These are phyloP conservation scores for Ganoderma meredithae DNA, from an alignment of 1,284 basidiomycete genomes.

Conservation along the genomic window DNA sequence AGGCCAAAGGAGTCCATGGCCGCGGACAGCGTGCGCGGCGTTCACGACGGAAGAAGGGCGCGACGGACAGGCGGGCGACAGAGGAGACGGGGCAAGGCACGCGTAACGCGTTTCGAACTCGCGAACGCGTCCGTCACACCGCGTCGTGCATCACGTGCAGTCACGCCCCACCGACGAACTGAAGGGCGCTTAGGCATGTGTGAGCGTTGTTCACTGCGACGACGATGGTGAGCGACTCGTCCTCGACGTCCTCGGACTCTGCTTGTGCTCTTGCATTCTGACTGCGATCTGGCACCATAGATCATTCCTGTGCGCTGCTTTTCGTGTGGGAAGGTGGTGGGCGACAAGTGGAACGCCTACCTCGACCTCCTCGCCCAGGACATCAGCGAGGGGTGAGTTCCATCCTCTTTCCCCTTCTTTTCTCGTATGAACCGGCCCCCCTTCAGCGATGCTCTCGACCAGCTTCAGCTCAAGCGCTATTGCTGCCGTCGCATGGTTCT, in stretches of 20 bases:
- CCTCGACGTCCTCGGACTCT: background rate
- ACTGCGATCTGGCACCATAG: constrained; percentile 45
- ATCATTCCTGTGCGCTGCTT: constrained; percentile 91
- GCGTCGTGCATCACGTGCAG: constrained; percentile 26
- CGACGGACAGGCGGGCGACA: background rate
- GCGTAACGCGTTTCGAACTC: constrained; percentile 13
- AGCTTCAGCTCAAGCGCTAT: constrained; percentile 91
- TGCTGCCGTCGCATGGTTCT: constrained; percentile 98
- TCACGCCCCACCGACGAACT: background rate
- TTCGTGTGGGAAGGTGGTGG: constrained; percentile 93
- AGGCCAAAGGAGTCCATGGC: constrained; percentile 64
- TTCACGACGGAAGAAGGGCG: background rate
- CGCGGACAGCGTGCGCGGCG: background rate
- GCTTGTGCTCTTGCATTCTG: background rate
- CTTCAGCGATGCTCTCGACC: constrained; percentile 88
- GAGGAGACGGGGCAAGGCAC: background rate
- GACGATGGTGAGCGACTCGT: constrained; percentile 30
- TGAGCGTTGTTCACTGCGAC: constrained; percentile 1
- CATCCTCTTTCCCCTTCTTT: background rate
- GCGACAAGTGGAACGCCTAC: constrained; percentile 92
- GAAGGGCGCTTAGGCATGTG: background rate
- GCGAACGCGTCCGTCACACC: constrained; percentile 35
- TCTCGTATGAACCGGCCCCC: constrained; percentile 7
- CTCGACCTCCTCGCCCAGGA: constrained; percentile 81
- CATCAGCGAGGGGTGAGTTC: constrained; percentile 83